These are phyloP conservation scores for Botryotinia globosa DNA, from an alignment of 2,329 filamentous ascomycete species.

Conservation along the genomic window DNA sequence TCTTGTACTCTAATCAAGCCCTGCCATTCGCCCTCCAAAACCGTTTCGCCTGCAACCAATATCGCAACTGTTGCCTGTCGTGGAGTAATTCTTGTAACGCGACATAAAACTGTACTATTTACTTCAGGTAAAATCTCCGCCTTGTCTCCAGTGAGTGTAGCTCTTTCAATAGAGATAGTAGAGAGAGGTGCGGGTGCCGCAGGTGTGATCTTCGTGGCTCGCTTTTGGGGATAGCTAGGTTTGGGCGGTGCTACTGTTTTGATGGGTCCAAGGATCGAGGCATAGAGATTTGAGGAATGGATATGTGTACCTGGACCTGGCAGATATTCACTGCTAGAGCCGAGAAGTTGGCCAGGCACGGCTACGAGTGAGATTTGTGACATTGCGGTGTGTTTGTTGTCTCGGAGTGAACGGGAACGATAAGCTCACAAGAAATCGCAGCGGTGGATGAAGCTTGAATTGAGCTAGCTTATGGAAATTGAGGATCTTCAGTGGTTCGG, in stretches of 20 bases:
- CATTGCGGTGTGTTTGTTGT: conserved; percentile 24
- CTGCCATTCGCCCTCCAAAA: conserved; percentile 77
- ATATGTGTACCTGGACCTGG: conserved; percentile 84
- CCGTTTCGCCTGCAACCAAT: conserved; percentile 71
- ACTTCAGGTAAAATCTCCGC: conserved; percentile 79
- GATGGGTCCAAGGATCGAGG: conserved; percentile 77
- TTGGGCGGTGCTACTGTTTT: conserved; percentile 47
- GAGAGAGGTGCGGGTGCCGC: conserved; percentile 45
- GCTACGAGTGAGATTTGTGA: conserved; percentile 47
- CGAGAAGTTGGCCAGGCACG: conserved; percentile 80
- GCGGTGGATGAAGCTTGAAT: background rate
- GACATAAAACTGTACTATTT: conserved; percentile 74
- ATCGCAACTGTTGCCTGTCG: conserved; percentile 85
- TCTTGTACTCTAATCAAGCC: conserved; percentile 86
- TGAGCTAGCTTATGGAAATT: background rate
- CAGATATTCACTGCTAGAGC: conserved; percentile 61
- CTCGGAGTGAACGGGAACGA: background rate
- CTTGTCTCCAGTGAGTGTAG: conserved; percentile 40
- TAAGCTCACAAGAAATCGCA: background rate
- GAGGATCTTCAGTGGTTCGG: background rate
- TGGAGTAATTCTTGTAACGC: conserved; percentile 80
- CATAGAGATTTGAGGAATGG: conserved; percentile 69
- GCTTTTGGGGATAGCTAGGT: conserved; percentile 51
- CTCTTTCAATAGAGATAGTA: conserved; percentile 53
- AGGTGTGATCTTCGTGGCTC: conserved; percentile 56